Evolutionary conservation across 2,329 filamentous ascomycete genomes (phyloP), one percentile per base, ranked within the genome.

Genomic region (Daldinia sp.): DNA sequence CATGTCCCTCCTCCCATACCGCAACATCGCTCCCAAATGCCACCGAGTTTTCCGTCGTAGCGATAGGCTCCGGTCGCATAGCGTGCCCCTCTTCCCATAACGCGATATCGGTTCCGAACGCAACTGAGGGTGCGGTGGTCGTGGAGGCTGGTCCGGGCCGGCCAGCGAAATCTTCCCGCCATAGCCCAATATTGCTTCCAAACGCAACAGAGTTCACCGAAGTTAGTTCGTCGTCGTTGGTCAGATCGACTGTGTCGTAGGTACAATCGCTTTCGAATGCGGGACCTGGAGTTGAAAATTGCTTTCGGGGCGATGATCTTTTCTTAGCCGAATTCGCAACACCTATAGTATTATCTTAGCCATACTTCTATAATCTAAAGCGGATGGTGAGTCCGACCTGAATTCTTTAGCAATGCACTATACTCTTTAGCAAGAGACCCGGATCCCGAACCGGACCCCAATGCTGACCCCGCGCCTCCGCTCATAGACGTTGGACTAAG

Each of bases 51-150:
- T 75, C 72, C 18, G 76, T 81, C 5, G 69, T 66, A 0, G 79
- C 63, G 6, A 76, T 37, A 1, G 81, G 81, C n/a, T 81, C 80
- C 0, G 82, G 76, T 46, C 82, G 80, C 15, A 76, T 74, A 6
- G 81, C 81, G 70, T 79, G 79, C 12, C 82, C 81, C 54, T 84
- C 82, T 2, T 79, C 78, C 84, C 83, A 85, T n/a, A 84, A 42
- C 57, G 77, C 80, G 3, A 76, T 71, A 50, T 74, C 74, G 9
- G 72, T 73, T 54, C 75, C 76, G 65, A 78, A 77, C 7, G 67
- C 72, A 42, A 71, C 62, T 7, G 75, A 76, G 39, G 53, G 61
- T 53, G 74, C 73, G 26, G 71, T 76, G 0, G 72, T 68, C 18
- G 70, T 67, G 18, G 72, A 68, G 30, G 67, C 44, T 6, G 74